Conservation (phyloP, 2,329 filamentous ascomycete species). For the Arachnomyces sp. region DNA sequence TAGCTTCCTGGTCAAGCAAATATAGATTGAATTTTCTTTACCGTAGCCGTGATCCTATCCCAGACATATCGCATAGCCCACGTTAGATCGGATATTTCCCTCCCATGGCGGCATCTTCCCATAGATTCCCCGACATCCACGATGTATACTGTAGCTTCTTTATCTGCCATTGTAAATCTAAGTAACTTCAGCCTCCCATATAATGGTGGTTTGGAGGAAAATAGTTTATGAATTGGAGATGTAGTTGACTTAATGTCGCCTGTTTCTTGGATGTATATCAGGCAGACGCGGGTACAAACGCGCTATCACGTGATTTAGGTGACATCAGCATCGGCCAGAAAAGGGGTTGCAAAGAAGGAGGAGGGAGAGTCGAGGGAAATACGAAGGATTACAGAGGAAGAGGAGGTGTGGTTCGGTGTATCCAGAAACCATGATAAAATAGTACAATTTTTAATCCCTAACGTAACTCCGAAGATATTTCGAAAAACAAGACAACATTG, state of each 20-base stretch:
- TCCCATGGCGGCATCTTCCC: constrained; percentile 61
- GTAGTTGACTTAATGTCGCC: not conserved
- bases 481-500: too few species aligned
- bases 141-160: constrained; percentile 88
- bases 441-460: too few species aligned
- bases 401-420: too few species aligned
- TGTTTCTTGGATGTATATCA: constrained; percentile 11
- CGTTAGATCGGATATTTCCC: constrained; percentile 71
- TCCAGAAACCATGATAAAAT: too few species aligned
- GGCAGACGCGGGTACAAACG: constrained; percentile 38
- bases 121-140: constrained; percentile 84
- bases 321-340: too few species aligned
- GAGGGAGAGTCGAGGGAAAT: too few species aligned
- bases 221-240: not conserved
- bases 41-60: constrained; percentile 77
- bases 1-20: not conserved
- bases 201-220: not conserved
- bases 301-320: too few species aligned
- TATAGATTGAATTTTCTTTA: constrained; percentile 33
- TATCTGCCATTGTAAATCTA: constrained; percentile 65
- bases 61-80: constrained; percentile 88
- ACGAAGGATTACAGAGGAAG: too few species aligned
- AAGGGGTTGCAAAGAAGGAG: too few species aligned
- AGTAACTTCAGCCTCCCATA: not conserved
- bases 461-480: too few species aligned